phyloP scores from a whole-genome alignment of 2,329 filamentous ascomycete genomes.

The Hypoxylon sp. region DNA sequence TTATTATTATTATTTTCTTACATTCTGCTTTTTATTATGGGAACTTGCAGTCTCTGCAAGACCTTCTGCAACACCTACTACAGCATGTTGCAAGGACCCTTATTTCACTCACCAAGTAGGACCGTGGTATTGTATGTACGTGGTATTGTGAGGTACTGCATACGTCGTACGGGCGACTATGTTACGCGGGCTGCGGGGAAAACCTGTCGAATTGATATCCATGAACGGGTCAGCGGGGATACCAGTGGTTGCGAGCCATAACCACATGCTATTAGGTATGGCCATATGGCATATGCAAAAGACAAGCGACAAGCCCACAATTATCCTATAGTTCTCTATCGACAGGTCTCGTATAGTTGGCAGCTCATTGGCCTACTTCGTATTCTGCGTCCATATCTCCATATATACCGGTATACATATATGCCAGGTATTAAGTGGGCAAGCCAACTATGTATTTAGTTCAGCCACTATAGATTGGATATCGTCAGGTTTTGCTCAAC shows the following conservation, averaged over 20 bases:
- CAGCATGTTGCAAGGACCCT: constrained; percentile 19
- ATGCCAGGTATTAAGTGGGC: constrained; percentile 16
- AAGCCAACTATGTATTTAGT: constrained; percentile 3
- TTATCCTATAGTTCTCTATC: constrained; percentile 20
- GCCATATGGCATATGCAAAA: constrained; percentile 17
- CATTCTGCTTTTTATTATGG: constrained; percentile 22
- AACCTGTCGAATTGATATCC: constrained; percentile 40
- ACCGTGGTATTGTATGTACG: constrained; percentile 31
- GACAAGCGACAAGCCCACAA: constrained; percentile 20
- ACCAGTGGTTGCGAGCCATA: constrained; percentile 24
- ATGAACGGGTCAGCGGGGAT: constrained; percentile 38
- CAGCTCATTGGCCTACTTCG: constrained; percentile 13
- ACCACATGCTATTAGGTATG: constrained; percentile 33
- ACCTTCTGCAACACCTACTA: constrained; percentile 14
- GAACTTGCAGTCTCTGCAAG: constrained; percentile 10
- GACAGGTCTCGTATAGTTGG: constrained; percentile 9
- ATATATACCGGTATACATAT: constrained; percentile 10
- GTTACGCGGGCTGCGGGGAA: constrained; percentile 45
- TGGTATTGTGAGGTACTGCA: constrained; percentile 37
- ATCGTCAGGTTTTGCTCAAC: constrained; percentile 19
- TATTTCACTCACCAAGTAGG: constrained; percentile 26
- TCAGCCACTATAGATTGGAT: constrained; percentile 3
- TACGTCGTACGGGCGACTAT: constrained; percentile 37
- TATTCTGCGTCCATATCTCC: background rate
- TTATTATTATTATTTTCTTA: background rate